Conservation (phyloP, 2,329 filamentous ascomycete genomes). For the Didymella pomorum region DNA sequence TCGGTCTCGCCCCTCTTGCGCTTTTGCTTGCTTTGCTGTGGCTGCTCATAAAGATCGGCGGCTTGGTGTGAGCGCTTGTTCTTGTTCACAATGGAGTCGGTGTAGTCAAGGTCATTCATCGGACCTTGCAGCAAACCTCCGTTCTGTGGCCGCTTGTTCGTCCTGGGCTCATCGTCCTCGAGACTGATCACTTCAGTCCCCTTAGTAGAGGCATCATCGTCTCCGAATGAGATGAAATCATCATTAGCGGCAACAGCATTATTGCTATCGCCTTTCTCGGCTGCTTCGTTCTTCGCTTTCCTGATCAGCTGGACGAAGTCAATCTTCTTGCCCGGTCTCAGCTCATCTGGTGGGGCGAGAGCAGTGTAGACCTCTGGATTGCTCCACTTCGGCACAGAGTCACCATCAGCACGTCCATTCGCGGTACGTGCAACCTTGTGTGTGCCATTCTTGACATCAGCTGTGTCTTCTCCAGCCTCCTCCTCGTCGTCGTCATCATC, state of each 20-base stretch:
- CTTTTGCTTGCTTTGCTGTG: slow-evolving; percentile 59
- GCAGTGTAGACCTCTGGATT: slow-evolving; percentile 95
- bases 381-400: slow-evolving; percentile 78
- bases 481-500: slow-evolving; percentile 44
- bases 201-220: slow-evolving; percentile 62
- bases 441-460: slow-evolving; percentile 29
- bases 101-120: slow-evolving; percentile 32
- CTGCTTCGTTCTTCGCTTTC: slow-evolving; percentile 75
- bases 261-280: slow-evolving; percentile 63
- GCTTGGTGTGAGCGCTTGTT: slow-evolving; percentile 18
- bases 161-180: slow-evolving; percentile 36
- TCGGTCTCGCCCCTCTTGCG: slow-evolving; percentile 66
- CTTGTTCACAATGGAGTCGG: slow-evolving; percentile 12
- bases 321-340: slow-evolving; percentile 72
- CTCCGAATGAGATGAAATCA: slow-evolving; percentile 90
- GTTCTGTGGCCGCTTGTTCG: slow-evolving; percentile 15
- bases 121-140: slow-evolving; percentile 32
- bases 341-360: slow-evolving; percentile 79
- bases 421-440: slow-evolving; percentile 38
- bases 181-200: slow-evolving; percentile 30
- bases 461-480: slow-evolving; percentile 35
- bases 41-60: slow-evolving; percentile 23
- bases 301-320: slow-evolving; percentile 92
- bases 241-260: slow-evolving; percentile 61
- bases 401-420: slow-evolving; percentile 36